A percentile compares a stretch with the other conserved stretches of the same genome.
phyloP scores from a whole-genome alignment of 139 green algal genomes.

The Micractinium conductrix region DNA sequence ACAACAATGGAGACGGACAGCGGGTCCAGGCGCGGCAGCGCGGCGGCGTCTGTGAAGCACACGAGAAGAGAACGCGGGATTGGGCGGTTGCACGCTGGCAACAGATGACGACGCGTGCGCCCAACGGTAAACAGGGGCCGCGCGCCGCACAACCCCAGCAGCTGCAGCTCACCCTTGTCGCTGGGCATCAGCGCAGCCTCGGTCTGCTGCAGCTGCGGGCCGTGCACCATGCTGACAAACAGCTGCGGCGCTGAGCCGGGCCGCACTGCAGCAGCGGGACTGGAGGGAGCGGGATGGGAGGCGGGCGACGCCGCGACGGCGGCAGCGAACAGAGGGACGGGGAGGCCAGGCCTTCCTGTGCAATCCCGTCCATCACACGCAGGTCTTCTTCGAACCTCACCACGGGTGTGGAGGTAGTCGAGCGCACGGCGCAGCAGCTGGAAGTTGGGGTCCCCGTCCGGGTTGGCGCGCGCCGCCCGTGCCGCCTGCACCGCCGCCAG shows the following conservation, averaged over 20 bases:
- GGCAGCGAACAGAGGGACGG: neutral
- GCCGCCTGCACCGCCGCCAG: constrained; percentile 7
- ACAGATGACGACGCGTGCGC: too few relatives aligned
- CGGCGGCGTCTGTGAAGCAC: neutral
- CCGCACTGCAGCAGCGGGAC: constrained; percentile 30
- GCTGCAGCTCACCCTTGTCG: neutral
- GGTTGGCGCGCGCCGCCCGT: neutral
- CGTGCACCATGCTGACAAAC: constrained; percentile 42
- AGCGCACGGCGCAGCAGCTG: constrained; percentile 18
- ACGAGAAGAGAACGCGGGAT: too few relatives aligned
- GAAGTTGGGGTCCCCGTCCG: constrained; percentile 27
- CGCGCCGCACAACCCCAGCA: too few relatives aligned
- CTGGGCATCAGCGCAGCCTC: neutral
- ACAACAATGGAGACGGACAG: constrained; percentile 30
- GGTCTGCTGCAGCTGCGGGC: neutral
- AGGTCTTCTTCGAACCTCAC: too few relatives aligned
- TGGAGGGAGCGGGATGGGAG: too few relatives aligned
- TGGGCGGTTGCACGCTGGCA: too few relatives aligned
- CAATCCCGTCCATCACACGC: too few relatives aligned
- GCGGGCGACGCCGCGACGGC: too few relatives aligned
- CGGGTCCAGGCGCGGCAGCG: constrained; percentile 6
- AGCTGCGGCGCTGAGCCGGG: constrained; percentile 40
- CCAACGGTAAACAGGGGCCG: too few relatives aligned
- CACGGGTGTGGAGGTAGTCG: constrained; percentile 13
- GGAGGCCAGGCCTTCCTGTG: neutral